Percentiles rank a stretch among this genome's conserved stretches.
Conservation (phyloP, 768 basidiomycete genomes). For the Naganishia friedmannii region DNA sequence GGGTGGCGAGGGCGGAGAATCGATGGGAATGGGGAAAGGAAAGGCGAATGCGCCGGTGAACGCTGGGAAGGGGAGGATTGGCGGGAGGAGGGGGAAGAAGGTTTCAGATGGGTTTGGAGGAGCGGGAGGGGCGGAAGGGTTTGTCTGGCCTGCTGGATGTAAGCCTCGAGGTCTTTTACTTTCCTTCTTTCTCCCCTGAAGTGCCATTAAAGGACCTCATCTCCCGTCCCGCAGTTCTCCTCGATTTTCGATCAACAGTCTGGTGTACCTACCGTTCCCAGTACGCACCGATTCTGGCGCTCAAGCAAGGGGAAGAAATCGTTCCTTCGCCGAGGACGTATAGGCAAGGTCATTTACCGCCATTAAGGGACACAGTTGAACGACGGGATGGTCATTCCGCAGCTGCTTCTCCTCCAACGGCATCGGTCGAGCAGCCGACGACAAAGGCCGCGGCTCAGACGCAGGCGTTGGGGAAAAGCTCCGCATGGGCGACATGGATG, state of each 20-base stretch:
- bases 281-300: slow-evolving; percentile 67
- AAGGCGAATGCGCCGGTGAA: not conserved
- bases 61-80: not conserved
- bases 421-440: not conserved
- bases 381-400: not conserved
- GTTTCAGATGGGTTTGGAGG: not conserved
- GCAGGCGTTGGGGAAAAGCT: slow-evolving; percentile 54
- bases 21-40: not conserved
- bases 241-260: slow-evolving; percentile 80
- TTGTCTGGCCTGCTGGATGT: not conserved
- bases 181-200: not conserved
- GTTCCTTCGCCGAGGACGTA: slow-evolving; percentile 43
- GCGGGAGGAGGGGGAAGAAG: not conserved
- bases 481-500: slow-evolving; percentile 62
- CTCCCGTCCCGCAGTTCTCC: slow-evolving; percentile 61
- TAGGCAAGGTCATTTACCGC: slow-evolving; percentile 33
- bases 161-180: not conserved
- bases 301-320: slow-evolving; percentile 39
- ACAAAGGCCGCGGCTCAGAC: not conserved
- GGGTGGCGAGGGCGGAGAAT: no score
- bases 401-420: not conserved
- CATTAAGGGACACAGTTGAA: not conserved
- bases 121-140: not conserved
- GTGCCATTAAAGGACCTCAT: not conserved
- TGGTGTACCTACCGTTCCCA: slow-evolving; percentile 92